Conservation (phyloP, 305 asterid species). For the Fraxinus angustifolia region DNA sequence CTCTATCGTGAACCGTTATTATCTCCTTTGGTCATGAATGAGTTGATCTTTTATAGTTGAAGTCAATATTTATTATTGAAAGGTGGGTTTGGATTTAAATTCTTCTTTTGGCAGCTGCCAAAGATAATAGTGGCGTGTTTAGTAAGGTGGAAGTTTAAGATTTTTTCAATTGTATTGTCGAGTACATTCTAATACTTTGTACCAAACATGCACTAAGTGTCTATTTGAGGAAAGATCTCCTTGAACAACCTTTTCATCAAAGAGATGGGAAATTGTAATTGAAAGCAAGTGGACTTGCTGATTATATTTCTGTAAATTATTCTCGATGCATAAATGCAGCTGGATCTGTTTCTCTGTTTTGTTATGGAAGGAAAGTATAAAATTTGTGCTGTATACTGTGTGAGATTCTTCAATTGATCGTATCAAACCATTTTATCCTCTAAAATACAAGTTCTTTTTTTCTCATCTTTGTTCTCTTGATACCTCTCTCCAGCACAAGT, state of each 20-base stretch:
- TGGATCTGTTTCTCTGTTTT: not conserved
- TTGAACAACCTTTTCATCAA: not conserved
- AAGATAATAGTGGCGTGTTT: not conserved
- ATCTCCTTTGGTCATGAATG: not conserved
- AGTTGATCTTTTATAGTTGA: not conserved
- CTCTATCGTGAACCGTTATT: not conserved
- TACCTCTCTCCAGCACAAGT: conserved; percentile 7
- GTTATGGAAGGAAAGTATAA: not conserved
- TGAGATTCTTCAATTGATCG: not conserved
- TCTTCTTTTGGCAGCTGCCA: not conserved
- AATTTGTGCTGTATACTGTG: not conserved
- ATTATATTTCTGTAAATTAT: not conserved
- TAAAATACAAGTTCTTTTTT: not conserved
- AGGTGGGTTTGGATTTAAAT: not conserved
- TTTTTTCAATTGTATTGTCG: not conserved
- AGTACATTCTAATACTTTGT: not conserved
- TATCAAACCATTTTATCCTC: not conserved
- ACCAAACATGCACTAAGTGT: not conserved
- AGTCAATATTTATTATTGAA: not conserved
- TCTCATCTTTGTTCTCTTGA: not conserved
- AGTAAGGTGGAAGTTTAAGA: not conserved
- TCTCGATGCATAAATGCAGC: not conserved
- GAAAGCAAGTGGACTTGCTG: not conserved
- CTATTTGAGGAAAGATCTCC: conserved; percentile 1
- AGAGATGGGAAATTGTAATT: not conserved